Evolutionary conservation across 306 rosid genomes (phyloP).

Genomic region (Ceratonia siliqua): DNA sequence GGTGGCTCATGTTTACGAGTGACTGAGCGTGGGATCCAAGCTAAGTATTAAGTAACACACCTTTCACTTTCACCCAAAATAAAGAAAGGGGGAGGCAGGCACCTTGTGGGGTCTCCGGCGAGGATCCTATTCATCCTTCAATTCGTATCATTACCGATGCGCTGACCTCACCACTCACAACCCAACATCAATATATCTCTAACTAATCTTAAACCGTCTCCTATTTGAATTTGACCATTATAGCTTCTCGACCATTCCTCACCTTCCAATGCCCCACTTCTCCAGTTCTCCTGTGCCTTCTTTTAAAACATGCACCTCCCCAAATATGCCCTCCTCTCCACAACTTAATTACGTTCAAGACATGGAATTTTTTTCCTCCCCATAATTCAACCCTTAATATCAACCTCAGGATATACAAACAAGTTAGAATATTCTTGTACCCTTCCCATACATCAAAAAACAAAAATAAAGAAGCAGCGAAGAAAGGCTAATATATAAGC

Average conservation of each 20-base stretch:
- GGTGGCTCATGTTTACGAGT: background rate
- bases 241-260: slow-evolving; percentile 14
- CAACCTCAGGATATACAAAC: no score
- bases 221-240: slow-evolving; percentile 23
- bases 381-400: no score
- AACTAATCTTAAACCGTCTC: background rate
- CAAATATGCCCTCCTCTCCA: background rate
- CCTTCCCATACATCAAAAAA: no score
- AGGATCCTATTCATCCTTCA: background rate
- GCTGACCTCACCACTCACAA: background rate
- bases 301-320: background rate
- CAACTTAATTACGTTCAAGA: background rate
- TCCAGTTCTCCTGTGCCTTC: background rate
- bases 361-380: background rate
- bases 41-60: no score
- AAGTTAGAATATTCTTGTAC: no score
- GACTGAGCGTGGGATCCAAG: background rate
- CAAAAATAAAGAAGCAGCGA: no score
- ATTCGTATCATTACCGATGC: slow-evolving; percentile 7
- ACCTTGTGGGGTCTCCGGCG: background rate
- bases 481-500: background rate
- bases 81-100: no score
- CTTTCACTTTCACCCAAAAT: no score
- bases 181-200: background rate
- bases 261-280: background rate